These are phyloP conservation scores for Microcos paniculata DNA, from an alignment of 345 rosid genomes.

Conservation along the genomic window DNA sequence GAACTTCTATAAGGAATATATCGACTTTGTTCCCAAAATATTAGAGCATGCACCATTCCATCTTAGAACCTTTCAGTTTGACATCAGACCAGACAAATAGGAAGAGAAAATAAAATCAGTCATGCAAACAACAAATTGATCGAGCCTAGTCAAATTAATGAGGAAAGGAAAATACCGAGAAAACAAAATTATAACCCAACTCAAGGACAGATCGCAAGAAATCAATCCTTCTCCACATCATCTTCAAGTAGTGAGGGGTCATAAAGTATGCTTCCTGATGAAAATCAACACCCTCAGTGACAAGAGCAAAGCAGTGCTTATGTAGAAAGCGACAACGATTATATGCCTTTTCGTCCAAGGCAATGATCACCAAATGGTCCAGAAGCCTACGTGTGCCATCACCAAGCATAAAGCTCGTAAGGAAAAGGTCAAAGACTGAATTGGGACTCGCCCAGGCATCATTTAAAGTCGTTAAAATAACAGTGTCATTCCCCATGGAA, in stretches of 20 bases:
- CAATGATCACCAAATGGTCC: slow-evolving; percentile 71
- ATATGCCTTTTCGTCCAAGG: slow-evolving; percentile 69
- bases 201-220: slow-evolving; percentile 76
- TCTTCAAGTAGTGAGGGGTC: slow-evolving; percentile 72
- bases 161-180: slow-evolving; percentile 57
- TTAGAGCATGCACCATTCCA: too few relatives aligned
- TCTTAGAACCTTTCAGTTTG: too few relatives aligned
- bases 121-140: not conserved
- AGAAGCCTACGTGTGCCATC: slow-evolving; percentile 55
- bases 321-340: slow-evolving; percentile 55
- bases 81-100: too few relatives aligned
- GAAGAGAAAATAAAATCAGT: too few relatives aligned
- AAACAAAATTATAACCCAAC: slow-evolving; percentile 79
- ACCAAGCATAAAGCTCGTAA: slow-evolving; percentile 73
- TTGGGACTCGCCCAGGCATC: slow-evolving; percentile 82
- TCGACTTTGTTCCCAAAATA: too few relatives aligned
- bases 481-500: slow-evolving; percentile 56
- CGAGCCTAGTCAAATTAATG: not conserved
- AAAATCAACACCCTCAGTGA: slow-evolving; percentile 71
- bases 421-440: slow-evolving; percentile 68
- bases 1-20: too few relatives aligned
- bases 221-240: slow-evolving; percentile 96
- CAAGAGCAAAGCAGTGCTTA: slow-evolving; percentile 64
- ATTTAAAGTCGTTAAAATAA: slow-evolving; percentile 76
- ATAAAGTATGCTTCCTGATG: slow-evolving; percentile 76